These are phyloP conservation scores for Cyberlindnera petersonii DNA, from an alignment of 805 yeast genomes.

Conservation along the genomic window DNA sequence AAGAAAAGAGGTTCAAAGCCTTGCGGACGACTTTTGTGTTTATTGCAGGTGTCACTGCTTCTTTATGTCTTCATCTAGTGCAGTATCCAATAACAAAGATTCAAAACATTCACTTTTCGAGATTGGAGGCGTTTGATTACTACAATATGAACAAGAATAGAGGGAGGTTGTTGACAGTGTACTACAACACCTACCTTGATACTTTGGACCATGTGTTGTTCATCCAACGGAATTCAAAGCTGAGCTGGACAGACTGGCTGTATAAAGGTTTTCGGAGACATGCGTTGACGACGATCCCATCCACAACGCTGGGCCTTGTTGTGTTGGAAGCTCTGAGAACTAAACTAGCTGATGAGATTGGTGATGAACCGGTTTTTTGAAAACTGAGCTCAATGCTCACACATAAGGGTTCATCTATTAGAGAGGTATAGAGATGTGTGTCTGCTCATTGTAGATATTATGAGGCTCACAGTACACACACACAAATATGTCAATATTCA, in stretches of 20 bases:
- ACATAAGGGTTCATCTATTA: background rate
- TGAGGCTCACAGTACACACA: background rate
- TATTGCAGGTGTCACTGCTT: constrained; percentile 85
- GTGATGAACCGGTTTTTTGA: constrained; percentile 2
- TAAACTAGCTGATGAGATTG: constrained; percentile 28
- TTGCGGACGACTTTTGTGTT: constrained; percentile 66
- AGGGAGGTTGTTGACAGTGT: constrained; percentile 34
- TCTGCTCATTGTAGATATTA: background rate
- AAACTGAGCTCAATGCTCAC: background rate
- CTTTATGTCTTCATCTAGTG: constrained; percentile 66
- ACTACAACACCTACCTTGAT: constrained; percentile 73
- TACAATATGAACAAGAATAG: constrained; percentile 32
- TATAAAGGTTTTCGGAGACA: constrained; percentile 76
- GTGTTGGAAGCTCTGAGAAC: constrained; percentile 78
- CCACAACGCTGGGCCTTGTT: constrained; percentile 81
- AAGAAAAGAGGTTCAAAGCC: constrained; percentile 35
- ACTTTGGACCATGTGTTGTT: constrained; percentile 60
- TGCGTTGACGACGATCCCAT: constrained; percentile 76
- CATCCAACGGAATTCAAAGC: constrained; percentile 49
- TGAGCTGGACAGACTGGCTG: constrained; percentile 59
- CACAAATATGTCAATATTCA: no score
- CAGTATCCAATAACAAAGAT: constrained; percentile 81
- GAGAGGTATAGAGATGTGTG: background rate
- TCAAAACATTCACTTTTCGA: constrained; percentile 72
- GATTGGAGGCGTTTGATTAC: constrained; percentile 77